A percentile compares a stretch with the other conserved stretches of the same genome.
Conservation (phyloP, 805 yeast species). For the Yamadazyma paraphyllophila region DNA sequence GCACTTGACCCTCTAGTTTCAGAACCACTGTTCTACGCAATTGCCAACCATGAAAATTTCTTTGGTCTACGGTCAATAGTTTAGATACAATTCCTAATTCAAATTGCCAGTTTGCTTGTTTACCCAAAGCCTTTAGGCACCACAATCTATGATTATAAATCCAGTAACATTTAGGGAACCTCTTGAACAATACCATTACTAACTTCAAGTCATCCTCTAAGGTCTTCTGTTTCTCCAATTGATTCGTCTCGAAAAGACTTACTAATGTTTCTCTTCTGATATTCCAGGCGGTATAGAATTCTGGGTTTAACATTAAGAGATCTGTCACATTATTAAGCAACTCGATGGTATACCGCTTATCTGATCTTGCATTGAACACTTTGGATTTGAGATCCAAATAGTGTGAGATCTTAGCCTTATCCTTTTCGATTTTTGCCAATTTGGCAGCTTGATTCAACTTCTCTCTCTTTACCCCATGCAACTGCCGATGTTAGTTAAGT, state of each 20-base stretch:
- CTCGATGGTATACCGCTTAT: constrained; percentile 20
- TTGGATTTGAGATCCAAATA: constrained; percentile 48
- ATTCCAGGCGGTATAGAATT: constrained; percentile 88
- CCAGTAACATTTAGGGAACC: constrained; percentile 91
- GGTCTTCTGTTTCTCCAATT: constrained; percentile 9
- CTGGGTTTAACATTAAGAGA: constrained; percentile 71
- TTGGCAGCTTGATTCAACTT: constrained; percentile 56
- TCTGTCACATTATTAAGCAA: constrained; percentile 54
- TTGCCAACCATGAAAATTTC: constrained; percentile 96
- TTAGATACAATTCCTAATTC: constrained; percentile 72
- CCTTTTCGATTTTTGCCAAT: constrained; percentile 51
- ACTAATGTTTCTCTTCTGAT: constrained; percentile 70
- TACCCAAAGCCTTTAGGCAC: constrained; percentile 52
- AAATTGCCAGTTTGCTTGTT: constrained; percentile 61
- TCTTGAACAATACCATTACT: constrained; percentile 54
- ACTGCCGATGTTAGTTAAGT: constrained; percentile 16
- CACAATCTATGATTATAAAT: constrained; percentile 92
- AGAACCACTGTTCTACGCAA: constrained; percentile 74
- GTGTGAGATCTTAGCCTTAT: constrained; percentile 55
- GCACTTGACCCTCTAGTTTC: constrained; percentile 24
- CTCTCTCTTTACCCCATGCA: constrained; percentile 74
- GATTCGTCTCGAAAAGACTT: constrained; percentile 21
- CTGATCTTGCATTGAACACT: constrained; percentile 35
- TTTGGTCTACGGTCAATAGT: constrained; percentile 65
- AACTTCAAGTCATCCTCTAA: constrained; percentile 61